Conservation (phyloP, 2,329 filamentous ascomycete genomes). For the Penicillium sp. region DNA sequence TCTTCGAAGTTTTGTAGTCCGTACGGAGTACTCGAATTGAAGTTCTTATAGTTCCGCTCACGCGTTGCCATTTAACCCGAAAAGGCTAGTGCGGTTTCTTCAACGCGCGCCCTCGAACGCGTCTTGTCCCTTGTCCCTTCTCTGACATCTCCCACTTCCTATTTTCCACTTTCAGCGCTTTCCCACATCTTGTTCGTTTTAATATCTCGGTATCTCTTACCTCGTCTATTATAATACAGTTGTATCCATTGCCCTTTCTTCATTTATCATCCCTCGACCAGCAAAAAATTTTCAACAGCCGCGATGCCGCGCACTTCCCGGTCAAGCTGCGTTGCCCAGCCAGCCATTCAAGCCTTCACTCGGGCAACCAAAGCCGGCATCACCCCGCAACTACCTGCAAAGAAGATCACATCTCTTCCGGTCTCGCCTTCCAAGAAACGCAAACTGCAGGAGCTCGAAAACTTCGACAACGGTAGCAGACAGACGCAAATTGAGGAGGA, state of each 20-base stretch:
- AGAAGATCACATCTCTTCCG: conserved; percentile 32
- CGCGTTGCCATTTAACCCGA: conserved; percentile 17
- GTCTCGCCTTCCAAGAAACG: conserved; percentile 42
- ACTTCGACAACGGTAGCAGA: conserved; percentile 29
- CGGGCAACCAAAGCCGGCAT: conserved; percentile 44
- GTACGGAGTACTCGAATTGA: not conserved
- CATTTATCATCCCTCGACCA: not conserved
- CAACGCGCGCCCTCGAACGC: conserved; percentile 18
- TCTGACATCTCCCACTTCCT: conserved; percentile 5
- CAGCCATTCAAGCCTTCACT: conserved; percentile 47
- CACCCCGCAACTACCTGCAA: conserved; percentile 28
- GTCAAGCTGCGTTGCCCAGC: conserved; percentile 31
- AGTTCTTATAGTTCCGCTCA: conserved; percentile 1
- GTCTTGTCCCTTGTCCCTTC: conserved; percentile 14
- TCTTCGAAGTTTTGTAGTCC: not conserved
- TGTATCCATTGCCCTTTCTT: conserved; percentile 13
- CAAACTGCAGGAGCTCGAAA: conserved; percentile 36
- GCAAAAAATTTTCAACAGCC: conserved; percentile 19
- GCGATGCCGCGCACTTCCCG: conserved; percentile 34
- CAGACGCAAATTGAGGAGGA: conserved; percentile 15
- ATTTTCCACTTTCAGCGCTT: conserved; percentile 1
- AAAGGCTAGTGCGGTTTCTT: conserved; percentile 8
- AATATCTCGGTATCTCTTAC: conserved; percentile 24
- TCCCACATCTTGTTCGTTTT: conserved; percentile 5
- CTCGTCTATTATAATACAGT: conserved; percentile 13